Conservation (phyloP, 257 asterid genomes). For the Buddleja alternifolia region DNA sequence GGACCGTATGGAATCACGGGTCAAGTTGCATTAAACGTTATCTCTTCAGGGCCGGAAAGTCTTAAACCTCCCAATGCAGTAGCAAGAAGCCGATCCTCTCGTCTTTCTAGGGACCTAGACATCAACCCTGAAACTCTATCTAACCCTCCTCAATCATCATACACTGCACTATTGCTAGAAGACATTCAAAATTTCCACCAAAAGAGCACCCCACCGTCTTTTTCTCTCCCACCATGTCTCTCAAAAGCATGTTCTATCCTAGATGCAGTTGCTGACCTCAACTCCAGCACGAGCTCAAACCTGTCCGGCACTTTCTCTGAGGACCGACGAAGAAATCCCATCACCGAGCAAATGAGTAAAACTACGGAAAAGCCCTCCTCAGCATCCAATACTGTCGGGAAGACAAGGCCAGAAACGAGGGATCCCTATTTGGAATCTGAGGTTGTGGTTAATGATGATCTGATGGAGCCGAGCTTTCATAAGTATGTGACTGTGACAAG, state of each 20-base stretch:
- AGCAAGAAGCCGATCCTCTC: constrained; percentile 70
- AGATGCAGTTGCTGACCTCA: constrained; percentile 96
- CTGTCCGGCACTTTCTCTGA: constrained; percentile 41
- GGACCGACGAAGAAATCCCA: constrained; percentile 43
- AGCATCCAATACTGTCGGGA: constrained; percentile 28
- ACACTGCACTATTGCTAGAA: constrained; percentile 78
- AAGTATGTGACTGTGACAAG: constrained; percentile 86
- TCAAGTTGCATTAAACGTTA: constrained; percentile 51
- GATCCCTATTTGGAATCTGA: constrained; percentile 75
- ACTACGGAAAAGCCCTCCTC: constrained; percentile 30
- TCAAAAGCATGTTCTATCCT: constrained; percentile 89
- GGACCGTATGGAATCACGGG: constrained; percentile 13
- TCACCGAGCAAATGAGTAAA: constrained; percentile 35
- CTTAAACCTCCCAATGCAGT: constrained; percentile 37
- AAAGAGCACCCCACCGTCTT: constrained; percentile 53
- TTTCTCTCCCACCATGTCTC: constrained; percentile 77
- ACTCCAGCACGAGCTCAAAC: constrained; percentile 67
- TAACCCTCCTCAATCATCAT: constrained; percentile 61
- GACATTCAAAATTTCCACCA: constrained; percentile 98
- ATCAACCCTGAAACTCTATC: constrained; percentile 57
- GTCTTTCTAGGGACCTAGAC: constrained; percentile 79
- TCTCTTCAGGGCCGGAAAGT: constrained; percentile 51
- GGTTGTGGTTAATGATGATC: constrained; percentile 59
- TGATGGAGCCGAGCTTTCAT: constrained; percentile 83
- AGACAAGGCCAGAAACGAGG: constrained; percentile 38